Percentiles rank a stretch among this genome's conserved stretches.
Evolutionary conservation across 1,139 yeast genomes (phyloP).

Genomic region (Spathaspora sp.): DNA sequence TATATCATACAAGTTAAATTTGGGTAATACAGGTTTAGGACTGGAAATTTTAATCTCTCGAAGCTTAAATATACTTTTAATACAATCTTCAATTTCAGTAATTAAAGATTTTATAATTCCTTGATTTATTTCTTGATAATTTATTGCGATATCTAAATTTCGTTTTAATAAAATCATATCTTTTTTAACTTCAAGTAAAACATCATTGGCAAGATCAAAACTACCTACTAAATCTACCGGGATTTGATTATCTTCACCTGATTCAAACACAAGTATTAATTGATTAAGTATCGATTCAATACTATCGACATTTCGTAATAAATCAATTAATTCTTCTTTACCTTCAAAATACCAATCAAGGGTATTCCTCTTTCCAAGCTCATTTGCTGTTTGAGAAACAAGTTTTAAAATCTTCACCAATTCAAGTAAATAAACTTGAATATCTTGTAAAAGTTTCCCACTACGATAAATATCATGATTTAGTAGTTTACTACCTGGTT

Average conservation of each 20-base stretch:
- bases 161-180: constrained; percentile 36
- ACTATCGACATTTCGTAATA: constrained; percentile 36
- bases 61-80: constrained; percentile 35
- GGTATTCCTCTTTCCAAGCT: constrained; percentile 5
- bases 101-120: constrained; percentile 52
- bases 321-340: constrained; percentile 36
- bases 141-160: constrained; percentile 53
- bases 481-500: constrained; percentile 18
- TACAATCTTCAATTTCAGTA: constrained; percentile 50
- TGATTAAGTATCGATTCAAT: constrained; percentile 50
- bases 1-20: constrained; percentile 42
- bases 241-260: constrained; percentile 20
- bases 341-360: constrained; percentile 54
- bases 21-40: constrained; percentile 41
- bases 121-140: constrained; percentile 56
- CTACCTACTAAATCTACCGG: constrained; percentile 17
- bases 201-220: constrained; percentile 39
- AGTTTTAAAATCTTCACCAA: constrained; percentile 18
- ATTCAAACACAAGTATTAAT: constrained; percentile 19
- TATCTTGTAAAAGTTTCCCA: constrained; percentile 32
- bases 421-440: constrained; percentile 27
- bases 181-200: constrained; percentile 41
- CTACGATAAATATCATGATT: constrained; percentile 33
- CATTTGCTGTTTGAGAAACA: constrained; percentile 11
- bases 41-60: constrained; percentile 39